Evolutionary conservation across 768 basidiomycete species (phyloP).

Genomic region (Porphyrellus cyaneotinctus): DNA sequence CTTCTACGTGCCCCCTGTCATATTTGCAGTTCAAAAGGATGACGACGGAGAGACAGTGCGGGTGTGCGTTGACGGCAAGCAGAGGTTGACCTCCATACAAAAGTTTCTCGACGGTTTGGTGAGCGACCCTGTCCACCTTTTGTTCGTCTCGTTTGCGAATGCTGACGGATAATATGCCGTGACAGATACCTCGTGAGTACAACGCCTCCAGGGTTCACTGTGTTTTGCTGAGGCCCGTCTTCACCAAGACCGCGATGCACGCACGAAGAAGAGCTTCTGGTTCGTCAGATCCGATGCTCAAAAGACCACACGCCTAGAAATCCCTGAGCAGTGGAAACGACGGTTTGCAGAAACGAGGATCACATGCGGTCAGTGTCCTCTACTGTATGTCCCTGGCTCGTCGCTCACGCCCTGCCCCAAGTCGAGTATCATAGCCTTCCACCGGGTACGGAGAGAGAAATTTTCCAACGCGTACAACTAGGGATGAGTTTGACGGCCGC

Average conservation of each 20-base stretch:
- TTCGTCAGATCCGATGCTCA: slow-evolving; percentile 49
- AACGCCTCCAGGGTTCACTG: not conserved
- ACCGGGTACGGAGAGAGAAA: slow-evolving; percentile 63
- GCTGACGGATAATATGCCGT: slow-evolving; percentile 9
- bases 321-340: slow-evolving; percentile 50
- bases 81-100: slow-evolving; percentile 45
- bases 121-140: slow-evolving; percentile 8
- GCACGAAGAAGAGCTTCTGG: slow-evolving; percentile 61
- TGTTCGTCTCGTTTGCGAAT: not conserved
- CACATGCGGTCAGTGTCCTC: slow-evolving; percentile 55
- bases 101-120: slow-evolving; percentile 47
- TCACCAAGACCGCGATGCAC: slow-evolving; percentile 49
- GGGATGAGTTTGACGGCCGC: slow-evolving; percentile 72
- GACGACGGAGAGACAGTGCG: slow-evolving; percentile 38
- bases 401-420: slow-evolving; percentile 23
- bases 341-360: slow-evolving; percentile 54
- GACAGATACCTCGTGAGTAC: slow-evolving; percentile 53
- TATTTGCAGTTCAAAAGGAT: slow-evolving; percentile 43
- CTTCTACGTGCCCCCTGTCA: slow-evolving; percentile 49
- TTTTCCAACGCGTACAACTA: slow-evolving; percentile 79
- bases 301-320: slow-evolving; percentile 42
- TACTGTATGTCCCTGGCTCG: not conserved
- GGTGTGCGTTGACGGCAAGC: slow-evolving; percentile 53
- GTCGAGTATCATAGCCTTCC: slow-evolving; percentile 65
- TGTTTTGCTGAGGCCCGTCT: slow-evolving; percentile 13